These are phyloP conservation scores for Saturnispora sanitii DNA, from an alignment of 805 yeast genomes.

Conservation along the genomic window DNA sequence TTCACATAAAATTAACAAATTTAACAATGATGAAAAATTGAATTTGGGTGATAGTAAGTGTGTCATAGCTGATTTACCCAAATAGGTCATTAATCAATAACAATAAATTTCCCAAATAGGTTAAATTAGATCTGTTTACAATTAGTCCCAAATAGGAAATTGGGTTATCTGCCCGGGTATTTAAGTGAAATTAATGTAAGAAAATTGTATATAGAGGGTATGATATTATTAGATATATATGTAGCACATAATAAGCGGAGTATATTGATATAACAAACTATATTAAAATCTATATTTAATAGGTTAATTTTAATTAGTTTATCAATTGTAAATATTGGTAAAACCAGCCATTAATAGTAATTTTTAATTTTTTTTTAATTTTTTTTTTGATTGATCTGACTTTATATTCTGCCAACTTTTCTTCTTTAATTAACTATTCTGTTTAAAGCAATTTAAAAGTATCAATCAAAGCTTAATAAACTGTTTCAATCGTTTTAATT, in stretches of 20 bases:
- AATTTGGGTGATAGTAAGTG: not conserved
- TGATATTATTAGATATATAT: too few species aligned
- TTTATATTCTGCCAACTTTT: not conserved
- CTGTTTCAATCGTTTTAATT: too few species aligned
- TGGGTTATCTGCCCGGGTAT: not conserved
- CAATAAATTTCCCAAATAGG: not conserved
- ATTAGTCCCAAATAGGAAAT: slow-evolving; percentile 1
- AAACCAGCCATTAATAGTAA: not conserved
- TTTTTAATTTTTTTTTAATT: too few species aligned
- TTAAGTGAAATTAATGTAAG: too few species aligned
- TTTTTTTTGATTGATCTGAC: too few species aligned
- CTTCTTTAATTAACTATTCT: not conserved
- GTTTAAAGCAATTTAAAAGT: not conserved
- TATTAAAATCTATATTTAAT: too few species aligned
- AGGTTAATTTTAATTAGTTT: too few species aligned
- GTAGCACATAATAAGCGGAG: too few species aligned
- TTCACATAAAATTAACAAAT: not conserved
- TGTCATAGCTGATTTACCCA: not conserved
- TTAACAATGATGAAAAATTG: not conserved
- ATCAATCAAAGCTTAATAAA: too few species aligned
- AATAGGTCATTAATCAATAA: not conserved
- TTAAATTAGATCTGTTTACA: not conserved
- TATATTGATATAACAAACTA: too few species aligned
- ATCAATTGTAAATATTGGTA: too few species aligned
- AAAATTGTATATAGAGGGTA: too few species aligned